A percentile compares a stretch with the other conserved stretches of the same genome.
These are phyloP conservation scores for Globisporangium sylvaticum DNA, from an alignment of 352 stramenopile species.

Conservation along the genomic window DNA sequence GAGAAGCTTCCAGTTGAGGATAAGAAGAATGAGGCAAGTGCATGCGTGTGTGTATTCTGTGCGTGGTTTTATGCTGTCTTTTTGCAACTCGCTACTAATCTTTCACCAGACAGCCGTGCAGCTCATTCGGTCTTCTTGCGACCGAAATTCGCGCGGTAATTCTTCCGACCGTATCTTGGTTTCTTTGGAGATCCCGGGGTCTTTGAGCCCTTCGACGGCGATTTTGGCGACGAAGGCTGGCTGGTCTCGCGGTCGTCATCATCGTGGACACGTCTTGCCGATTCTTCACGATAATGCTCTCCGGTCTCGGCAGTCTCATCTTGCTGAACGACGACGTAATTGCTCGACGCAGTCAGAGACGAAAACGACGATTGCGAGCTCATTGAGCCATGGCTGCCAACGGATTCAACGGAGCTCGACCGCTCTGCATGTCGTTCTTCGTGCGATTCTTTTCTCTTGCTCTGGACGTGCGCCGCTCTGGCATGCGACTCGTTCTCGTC, in stretches of 20 bases:
- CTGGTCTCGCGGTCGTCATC: background rate
- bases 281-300: background rate
- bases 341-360: background rate
- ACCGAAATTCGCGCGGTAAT: conserved; percentile 66
- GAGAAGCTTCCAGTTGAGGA: conserved; percentile 4
- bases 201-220: conserved; percentile 31
- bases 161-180: conserved; percentile 61
- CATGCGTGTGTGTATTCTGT: conserved; percentile 5
- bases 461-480: background rate
- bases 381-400: background rate
- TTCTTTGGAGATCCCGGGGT: conserved; percentile 42
- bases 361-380: background rate
- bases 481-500: conserved; percentile 6
- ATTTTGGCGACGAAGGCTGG: conserved; percentile 20
- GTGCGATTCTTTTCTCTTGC: conserved; percentile 3
- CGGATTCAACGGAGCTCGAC: conserved; percentile 11
- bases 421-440: conserved; percentile 2
- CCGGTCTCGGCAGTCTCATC: background rate
- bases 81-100: background rate
- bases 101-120: background rate
- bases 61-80: background rate
- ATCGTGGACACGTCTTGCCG: background rate
- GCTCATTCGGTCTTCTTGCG: conserved; percentile 48
- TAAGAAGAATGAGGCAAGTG: conserved; percentile 13
- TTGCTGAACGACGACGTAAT: conserved; percentile 4